Base-by-base conservation (phyloP, 768 basidiomycete genomes). In the Mrakia gelida region DNA sequence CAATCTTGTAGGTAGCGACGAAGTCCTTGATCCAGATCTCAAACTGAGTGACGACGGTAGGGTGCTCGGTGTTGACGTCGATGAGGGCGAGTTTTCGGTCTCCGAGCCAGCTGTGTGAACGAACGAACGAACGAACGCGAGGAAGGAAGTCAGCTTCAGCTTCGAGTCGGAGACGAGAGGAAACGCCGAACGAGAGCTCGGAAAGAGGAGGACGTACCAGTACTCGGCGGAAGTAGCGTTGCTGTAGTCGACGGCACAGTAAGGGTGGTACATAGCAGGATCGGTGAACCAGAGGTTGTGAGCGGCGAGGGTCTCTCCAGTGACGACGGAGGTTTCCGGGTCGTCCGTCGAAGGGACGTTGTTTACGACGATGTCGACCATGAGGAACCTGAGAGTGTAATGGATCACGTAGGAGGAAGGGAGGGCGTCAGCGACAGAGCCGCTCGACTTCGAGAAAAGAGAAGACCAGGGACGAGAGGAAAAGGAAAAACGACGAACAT, bases 351-450 rank as follows among this genome's bases (percentile, higher is more conserved):
- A 61, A 11, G 78, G 93, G 71, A 95, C 92, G 83, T 94, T 92
- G 84, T 95, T 95, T 49, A 92, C 89, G 56, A 95, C 91, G 45
- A 92, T 84, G 81, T 94, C 93, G 70, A 94, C 89, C 92, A 93
- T 94, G 79, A 94, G 86, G 83, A 28, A 65, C 54, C 52, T 61
- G 72, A 62, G 18, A 38, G 72, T 2, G 54, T 7, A 52, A 52
- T 26, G 9, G 4, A 43, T 3, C 6, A 11, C 9, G 26, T 9
- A 4, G 18, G 26, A 59, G 59, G 26, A 49, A 16, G 71, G 18
- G 26, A 10, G 28, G 13, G 49, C 7, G 71, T 49, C 15, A 34
- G 56, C 73, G 10, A 30, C 16, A 21, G 4, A 2, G 49, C 2
- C 49, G 16, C 18, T 52, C 41, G 59, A 28, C 21, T 1, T 34